A percentile compares a stretch with the other conserved stretches of the same genome.
phyloP scores from a whole-genome alignment of 768 basidiomycete genomes.

The Polyporus arcularius region DNA sequence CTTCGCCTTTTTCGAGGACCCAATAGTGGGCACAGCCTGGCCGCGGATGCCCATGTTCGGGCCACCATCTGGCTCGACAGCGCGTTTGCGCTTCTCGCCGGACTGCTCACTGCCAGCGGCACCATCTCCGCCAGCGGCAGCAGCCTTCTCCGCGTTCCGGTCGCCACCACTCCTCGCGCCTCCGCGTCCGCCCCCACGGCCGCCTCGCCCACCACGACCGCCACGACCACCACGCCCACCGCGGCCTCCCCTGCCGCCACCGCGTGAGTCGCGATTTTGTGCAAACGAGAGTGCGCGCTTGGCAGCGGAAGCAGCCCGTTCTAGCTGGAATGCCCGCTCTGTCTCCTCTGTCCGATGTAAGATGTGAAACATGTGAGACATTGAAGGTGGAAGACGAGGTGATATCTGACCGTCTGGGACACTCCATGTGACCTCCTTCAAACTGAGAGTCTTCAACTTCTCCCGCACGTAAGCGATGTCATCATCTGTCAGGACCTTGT shows the following conservation, averaged over 20 bases:
- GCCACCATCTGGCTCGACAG: conserved; percentile 77
- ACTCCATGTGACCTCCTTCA: conserved; percentile 65
- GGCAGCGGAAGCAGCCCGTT: conserved; percentile 72
- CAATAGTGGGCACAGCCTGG: conserved; percentile 51
- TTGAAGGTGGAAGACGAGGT: neutral
- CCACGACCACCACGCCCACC: conserved; percentile 45
- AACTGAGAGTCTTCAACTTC: conserved; percentile 62
- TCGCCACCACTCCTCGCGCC: conserved; percentile 29
- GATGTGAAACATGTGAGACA: conserved; percentile 5
- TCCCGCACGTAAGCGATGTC: conserved; percentile 72
- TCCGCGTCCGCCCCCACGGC: conserved; percentile 36
- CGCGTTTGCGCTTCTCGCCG: conserved; percentile 79
- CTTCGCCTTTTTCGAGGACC: conserved; percentile 43
- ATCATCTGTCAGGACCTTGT: conserved; percentile 70
- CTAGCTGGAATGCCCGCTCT: conserved; percentile 71
- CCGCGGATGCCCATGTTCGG: conserved; percentile 69
- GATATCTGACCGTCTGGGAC: conserved; percentile 54
- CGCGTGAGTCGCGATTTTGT: conserved; percentile 39
- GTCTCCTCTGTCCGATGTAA: conserved; percentile 55
- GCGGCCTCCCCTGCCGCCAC: conserved; percentile 49
- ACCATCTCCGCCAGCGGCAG: conserved; percentile 23
- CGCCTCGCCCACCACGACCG: conserved; percentile 41
- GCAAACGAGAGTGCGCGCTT: conserved; percentile 44
- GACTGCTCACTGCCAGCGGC: conserved; percentile 39
- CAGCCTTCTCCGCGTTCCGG: conserved; percentile 13